Evolutionary conservation across 768 basidiomycete genomes (phyloP).

Genomic region (Termitomyces eurrhizus): DNA sequence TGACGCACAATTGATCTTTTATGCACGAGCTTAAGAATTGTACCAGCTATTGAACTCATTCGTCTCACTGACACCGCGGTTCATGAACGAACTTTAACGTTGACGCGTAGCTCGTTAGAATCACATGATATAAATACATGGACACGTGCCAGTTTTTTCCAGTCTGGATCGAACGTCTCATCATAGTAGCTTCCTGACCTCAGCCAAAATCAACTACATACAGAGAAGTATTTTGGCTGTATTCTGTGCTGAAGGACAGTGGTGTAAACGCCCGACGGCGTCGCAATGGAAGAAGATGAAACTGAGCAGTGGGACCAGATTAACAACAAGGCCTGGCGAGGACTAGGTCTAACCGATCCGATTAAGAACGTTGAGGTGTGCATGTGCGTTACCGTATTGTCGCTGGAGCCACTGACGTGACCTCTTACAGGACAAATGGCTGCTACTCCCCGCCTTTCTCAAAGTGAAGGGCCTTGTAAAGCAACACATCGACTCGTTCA

Average conservation of each 20-base stretch:
- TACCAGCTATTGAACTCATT: background rate
- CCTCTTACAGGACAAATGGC: constrained; percentile 88
- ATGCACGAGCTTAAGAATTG: background rate
- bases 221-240: background rate
- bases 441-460: constrained; percentile 91
- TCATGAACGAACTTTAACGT: background rate
- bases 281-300: constrained; percentile 20
- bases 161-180: too few species aligned
- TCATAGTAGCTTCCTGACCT: background rate
- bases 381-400: constrained; percentile 8
- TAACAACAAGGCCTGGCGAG: constrained; percentile 61
- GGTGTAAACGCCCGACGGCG: background rate
- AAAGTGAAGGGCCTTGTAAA: constrained; percentile 98
- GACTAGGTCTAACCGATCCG: constrained; percentile 80
- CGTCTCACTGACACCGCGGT: too few species aligned
- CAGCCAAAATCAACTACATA: background rate
- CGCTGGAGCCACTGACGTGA: constrained; percentile 4
- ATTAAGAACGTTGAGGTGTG: constrained; percentile 88
- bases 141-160: constrained; percentile 12
- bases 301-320: constrained; percentile 56
- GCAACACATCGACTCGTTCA: constrained; percentile 98
- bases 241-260: background rate
- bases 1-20: too few species aligned
- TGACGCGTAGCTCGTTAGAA: constrained; percentile 1
- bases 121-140: constrained; percentile 7